Percentiles rank a stretch among this genome's conserved stretches.
phyloP scores from a whole-genome alignment of 1,139 yeast genomes.

The Wickerhamiella pararugosa region DNA sequence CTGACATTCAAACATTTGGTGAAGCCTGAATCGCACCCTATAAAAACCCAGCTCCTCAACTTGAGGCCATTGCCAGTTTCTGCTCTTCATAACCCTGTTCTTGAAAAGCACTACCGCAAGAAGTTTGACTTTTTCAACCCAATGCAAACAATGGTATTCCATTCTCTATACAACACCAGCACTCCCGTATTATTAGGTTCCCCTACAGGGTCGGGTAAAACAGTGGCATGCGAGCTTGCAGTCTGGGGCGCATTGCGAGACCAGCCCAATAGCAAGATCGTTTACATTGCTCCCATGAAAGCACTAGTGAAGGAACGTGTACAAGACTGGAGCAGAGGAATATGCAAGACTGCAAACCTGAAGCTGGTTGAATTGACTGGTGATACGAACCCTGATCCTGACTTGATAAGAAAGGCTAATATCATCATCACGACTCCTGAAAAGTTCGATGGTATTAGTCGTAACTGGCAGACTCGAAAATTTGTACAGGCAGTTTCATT shows the following conservation, averaged over 20 bases:
- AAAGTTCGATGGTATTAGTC: constrained; percentile 95
- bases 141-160: constrained; percentile 96
- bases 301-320: constrained; percentile 95
- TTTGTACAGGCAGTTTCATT: constrained; percentile 85
- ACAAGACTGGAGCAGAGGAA: constrained; percentile 76
- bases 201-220: constrained; percentile 98
- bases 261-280: constrained; percentile 69
- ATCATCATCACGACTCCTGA: constrained; percentile 95
- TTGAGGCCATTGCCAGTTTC: constrained; percentile 75
- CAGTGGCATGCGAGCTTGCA: constrained; percentile 92
- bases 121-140: constrained; percentile 86
- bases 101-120: constrained; percentile 51
- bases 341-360: constrained; percentile 36
- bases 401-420: constrained; percentile 76
- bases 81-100: constrained; percentile 54
- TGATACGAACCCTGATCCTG: constrained; percentile 84
- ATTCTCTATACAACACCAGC: constrained; percentile 65
- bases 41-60: constrained; percentile 63
- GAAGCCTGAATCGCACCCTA: constrained; percentile 74
- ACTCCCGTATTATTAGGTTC: constrained; percentile 86
- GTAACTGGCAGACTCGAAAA: constrained; percentile 92
- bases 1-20: constrained; percentile 84
- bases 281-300: constrained; percentile 98
- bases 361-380: constrained; percentile 89
- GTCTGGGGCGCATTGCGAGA: constrained; percentile 88